Conservation (phyloP, 176 grass and related monocot genomes). For the Sorghum bicolor region DNA sequence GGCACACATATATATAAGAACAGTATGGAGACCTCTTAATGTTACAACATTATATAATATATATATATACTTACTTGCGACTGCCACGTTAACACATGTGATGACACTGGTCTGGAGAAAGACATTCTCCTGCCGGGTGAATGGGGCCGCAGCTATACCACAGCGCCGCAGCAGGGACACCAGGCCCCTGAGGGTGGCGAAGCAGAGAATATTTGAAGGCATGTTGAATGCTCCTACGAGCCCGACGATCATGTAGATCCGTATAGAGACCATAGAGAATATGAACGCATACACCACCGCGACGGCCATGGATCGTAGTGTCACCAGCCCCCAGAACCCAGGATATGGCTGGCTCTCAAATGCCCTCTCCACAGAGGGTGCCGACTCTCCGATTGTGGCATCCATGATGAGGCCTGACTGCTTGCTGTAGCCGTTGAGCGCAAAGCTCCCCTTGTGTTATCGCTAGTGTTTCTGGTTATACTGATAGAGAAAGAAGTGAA, state of each 20-base stretch:
- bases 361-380: constrained; percentile 40
- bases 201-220: constrained; percentile 45
- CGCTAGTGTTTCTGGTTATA: neutral
- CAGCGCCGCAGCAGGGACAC: constrained; percentile 1
- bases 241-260: constrained; percentile 53
- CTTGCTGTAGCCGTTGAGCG: neutral
- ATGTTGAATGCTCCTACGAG: constrained; percentile 52
- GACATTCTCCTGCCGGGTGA: constrained; percentile 67
- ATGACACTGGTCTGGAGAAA: constrained; percentile 30
- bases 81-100: constrained; percentile 34
- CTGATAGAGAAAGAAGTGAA: too few species aligned
- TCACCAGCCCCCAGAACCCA: constrained; percentile 38
- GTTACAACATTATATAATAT: neutral
- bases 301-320: constrained; percentile 32
- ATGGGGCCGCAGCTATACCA: constrained; percentile 17
- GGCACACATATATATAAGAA: neutral
- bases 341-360: constrained; percentile 42
- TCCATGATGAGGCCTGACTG: constrained; percentile 15
- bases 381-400: constrained; percentile 27
- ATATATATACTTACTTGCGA: constrained; percentile 15
- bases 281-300: constrained; percentile 30
- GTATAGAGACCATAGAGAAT: constrained; percentile 41
- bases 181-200: constrained; percentile 41
- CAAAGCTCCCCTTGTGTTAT: neutral
- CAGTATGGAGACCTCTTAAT: neutral